Conservation (phyloP, 208 protist species). For the Angomonas deanei region DNA sequence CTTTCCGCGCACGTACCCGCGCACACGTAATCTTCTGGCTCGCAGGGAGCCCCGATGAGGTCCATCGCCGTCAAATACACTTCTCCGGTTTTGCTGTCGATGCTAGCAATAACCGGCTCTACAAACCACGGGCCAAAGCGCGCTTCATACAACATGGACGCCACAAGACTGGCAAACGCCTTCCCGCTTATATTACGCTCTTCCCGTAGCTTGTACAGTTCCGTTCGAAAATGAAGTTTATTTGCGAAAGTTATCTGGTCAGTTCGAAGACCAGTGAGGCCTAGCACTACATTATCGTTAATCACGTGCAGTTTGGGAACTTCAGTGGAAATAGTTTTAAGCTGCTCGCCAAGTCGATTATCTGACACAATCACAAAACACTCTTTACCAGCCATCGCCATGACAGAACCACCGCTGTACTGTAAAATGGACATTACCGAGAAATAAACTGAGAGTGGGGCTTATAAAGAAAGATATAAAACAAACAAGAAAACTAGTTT, state of each 20-base stretch:
- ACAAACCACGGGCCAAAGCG: conserved; percentile 98
- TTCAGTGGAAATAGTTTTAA: conserved; percentile 95
- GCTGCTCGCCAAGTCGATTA: conserved; percentile 93
- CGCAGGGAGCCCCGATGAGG: conserved; percentile 93
- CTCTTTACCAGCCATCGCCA: conserved; percentile 98
- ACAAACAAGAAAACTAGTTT: conserved; percentile 1
- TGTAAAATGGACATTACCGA: conserved; percentile 85
- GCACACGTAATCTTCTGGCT: conserved; percentile 96
- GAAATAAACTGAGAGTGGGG: conserved; percentile 2
- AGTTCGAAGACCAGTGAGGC: conserved; percentile 94
- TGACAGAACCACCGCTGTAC: conserved; percentile 96
- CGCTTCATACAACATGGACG: conserved; percentile 89
- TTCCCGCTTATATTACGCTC: conserved; percentile 88
- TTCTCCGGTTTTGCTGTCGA: conserved; percentile 90
- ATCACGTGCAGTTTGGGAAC: conserved; percentile 95
- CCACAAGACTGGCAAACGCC: conserved; percentile 72
- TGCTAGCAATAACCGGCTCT: conserved; percentile 97
- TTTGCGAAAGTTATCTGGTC: conserved; percentile 96
- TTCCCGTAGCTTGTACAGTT: conserved; percentile 90
- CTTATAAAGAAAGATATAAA: conserved; percentile 6
- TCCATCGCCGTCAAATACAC: conserved; percentile 96
- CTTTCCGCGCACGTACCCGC: conserved; percentile 94
- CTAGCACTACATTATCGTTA: conserved; percentile 93
- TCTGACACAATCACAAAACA: conserved; percentile 98
- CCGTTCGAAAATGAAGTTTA: conserved; percentile 82